Evolutionary conservation across 495 filamentous ascomycete genomes (phyloP).

Genomic region (Cercophora sp.): DNA sequence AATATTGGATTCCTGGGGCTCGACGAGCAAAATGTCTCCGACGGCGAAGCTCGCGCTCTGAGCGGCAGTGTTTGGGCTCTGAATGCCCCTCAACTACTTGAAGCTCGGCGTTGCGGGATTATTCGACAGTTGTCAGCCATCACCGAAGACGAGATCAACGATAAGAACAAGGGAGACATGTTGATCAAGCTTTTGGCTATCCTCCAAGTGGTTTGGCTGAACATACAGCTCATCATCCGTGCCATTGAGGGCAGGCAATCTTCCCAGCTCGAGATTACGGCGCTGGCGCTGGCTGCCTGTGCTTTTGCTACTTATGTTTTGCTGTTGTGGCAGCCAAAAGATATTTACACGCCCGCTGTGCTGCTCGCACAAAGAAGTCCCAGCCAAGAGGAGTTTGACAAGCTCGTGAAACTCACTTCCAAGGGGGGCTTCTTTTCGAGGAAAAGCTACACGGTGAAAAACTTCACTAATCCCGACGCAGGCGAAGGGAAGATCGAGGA

Average conservation of each 20-base stretch:
- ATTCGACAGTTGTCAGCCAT: background rate
- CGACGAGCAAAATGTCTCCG: background rate
- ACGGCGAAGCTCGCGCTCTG: background rate
- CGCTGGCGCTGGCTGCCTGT: constrained; percentile 5
- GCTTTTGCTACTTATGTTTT: background rate
- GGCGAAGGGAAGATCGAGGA: too few relatives aligned
- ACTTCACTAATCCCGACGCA: background rate
- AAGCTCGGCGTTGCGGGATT: background rate
- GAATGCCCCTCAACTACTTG: background rate
- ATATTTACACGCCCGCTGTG: background rate
- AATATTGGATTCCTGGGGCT: background rate
- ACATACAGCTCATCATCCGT: constrained; percentile 1
- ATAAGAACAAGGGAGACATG: constrained; percentile 4
- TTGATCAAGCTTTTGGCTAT: background rate
- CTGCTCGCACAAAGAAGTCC: background rate
- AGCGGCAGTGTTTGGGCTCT: background rate
- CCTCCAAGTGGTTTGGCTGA: constrained; percentile 1
- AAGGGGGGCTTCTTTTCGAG: too few relatives aligned
- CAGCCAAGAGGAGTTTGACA: background rate
- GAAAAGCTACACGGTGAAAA: background rate
- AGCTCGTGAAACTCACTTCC: background rate
- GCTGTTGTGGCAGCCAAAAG: background rate
- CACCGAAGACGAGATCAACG: background rate
- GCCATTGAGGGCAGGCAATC: background rate
- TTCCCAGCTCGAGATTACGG: constrained; percentile 7